Percentiles rank a stretch among this genome's conserved stretches.
Conservation (phyloP, 225 moss, liverwort and hornwort species). For the Bryum argenteum region DNA sequence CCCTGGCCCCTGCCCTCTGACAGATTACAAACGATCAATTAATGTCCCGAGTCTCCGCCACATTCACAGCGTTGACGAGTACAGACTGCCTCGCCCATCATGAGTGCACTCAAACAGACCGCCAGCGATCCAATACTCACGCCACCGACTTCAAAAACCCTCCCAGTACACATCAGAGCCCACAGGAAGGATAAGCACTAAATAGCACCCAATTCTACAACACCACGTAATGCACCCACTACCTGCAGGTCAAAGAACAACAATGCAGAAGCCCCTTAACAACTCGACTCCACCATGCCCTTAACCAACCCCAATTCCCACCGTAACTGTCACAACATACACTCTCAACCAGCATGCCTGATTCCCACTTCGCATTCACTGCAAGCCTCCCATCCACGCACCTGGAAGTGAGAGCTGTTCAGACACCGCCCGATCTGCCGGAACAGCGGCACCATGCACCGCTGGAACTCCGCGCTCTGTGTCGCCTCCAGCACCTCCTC, state of each 20-base stretch:
- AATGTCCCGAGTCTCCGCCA: too few relatives aligned
- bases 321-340: constrained; percentile 1
- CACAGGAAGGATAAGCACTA: background rate
- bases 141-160: background rate
- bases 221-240: background rate
- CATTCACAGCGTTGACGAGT: too few relatives aligned
- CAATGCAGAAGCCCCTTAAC: background rate
- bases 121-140: background rate
- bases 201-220: background rate
- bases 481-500: constrained; percentile 98
- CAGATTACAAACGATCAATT: too few relatives aligned
- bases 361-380: background rate
- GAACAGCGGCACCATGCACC: constrained; percentile 93
- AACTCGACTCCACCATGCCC: background rate
- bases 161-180: background rate
- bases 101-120: too few relatives aligned
- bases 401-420: constrained; percentile 98
- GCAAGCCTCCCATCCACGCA: constrained; percentile 22
- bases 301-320: background rate
- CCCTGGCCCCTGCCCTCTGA: too few relatives aligned
- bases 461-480: constrained; percentile 94
- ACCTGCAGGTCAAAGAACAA: background rate
- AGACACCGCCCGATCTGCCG: constrained; percentile 93
- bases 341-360: background rate
- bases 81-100: too few relatives aligned